Evolutionary conservation across 116 monocot species (phyloP).

Genomic region (Dioscorea cayenensis): DNA sequence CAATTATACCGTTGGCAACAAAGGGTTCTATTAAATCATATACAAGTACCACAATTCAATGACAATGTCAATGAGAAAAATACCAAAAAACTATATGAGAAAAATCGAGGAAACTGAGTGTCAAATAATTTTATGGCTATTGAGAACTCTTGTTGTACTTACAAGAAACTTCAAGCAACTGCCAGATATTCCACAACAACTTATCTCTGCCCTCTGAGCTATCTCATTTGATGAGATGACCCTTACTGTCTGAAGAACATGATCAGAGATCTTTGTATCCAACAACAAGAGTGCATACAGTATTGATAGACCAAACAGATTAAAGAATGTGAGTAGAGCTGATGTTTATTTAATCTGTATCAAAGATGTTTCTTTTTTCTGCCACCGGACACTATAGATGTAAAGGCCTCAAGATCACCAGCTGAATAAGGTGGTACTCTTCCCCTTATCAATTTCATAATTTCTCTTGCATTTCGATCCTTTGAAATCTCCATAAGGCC

Average conservation of each 20-base stretch:
- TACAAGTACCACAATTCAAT: no score
- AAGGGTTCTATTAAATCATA: no score
- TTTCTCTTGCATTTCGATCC: slow-evolving; percentile 47
- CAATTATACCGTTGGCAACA: no score
- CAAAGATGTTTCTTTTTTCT: neutral
- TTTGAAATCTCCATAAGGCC: slow-evolving; percentile 48
- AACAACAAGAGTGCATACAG: neutral
- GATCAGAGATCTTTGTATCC: neutral
- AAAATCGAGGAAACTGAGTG: neutral
- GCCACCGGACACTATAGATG: slow-evolving; percentile 21
- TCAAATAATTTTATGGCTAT: no score
- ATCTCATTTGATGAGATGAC: neutral
- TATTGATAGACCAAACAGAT: neutral
- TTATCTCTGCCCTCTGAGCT: neutral
- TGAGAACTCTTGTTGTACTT: neutral
- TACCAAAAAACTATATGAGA: neutral
- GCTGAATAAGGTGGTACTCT: slow-evolving; percentile 50
- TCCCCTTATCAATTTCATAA: slow-evolving; percentile 46
- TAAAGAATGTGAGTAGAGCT: neutral
- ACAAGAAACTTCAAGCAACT: neutral
- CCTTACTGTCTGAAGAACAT: neutral
- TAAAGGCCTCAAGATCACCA: slow-evolving; percentile 40
- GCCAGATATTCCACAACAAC: neutral
- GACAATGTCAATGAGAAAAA: no score
- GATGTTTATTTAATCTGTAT: neutral